Conservation (phyloP, 768 basidiomycete species). For the Mycena albidolilacea region DNA sequence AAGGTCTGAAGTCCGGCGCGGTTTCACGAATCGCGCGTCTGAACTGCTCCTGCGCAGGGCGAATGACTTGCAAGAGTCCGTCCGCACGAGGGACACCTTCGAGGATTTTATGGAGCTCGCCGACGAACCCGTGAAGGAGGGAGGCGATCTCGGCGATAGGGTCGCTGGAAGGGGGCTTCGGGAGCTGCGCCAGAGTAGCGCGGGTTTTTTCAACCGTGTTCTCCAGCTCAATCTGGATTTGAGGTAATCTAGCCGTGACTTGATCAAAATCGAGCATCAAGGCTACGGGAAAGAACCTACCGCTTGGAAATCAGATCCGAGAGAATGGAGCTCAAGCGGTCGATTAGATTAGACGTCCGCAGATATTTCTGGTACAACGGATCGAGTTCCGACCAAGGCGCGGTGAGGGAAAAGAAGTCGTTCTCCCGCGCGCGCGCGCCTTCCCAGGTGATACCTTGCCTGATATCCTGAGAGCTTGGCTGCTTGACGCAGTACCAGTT, state of each 20-base stretch:
- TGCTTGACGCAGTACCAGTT: constrained; percentile 1
- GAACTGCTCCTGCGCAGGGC: not conserved
- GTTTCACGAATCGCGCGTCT: not conserved
- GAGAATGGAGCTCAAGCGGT: not conserved
- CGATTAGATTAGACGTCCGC: not conserved
- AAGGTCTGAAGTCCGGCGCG: not conserved
- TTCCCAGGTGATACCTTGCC: not conserved
- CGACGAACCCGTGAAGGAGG: not conserved
- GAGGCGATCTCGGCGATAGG: not conserved
- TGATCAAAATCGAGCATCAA: too few relatives aligned
- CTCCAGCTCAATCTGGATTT: not conserved
- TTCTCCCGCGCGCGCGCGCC: not conserved
- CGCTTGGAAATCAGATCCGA: not conserved
- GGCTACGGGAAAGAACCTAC: not conserved
- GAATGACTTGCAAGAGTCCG: not conserved
- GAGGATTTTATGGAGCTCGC: constrained; percentile 1
- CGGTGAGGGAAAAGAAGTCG: not conserved
- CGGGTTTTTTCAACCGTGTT: not conserved
- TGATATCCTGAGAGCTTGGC: not conserved
- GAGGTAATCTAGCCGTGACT: too few relatives aligned
- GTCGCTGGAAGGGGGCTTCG: not conserved
- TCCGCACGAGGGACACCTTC: not conserved
- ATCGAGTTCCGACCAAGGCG: not conserved
- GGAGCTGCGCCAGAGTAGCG: not conserved
- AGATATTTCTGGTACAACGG: not conserved